Conservation (phyloP, 2,329 filamentous ascomycete species). For the Penicillium sp. region DNA sequence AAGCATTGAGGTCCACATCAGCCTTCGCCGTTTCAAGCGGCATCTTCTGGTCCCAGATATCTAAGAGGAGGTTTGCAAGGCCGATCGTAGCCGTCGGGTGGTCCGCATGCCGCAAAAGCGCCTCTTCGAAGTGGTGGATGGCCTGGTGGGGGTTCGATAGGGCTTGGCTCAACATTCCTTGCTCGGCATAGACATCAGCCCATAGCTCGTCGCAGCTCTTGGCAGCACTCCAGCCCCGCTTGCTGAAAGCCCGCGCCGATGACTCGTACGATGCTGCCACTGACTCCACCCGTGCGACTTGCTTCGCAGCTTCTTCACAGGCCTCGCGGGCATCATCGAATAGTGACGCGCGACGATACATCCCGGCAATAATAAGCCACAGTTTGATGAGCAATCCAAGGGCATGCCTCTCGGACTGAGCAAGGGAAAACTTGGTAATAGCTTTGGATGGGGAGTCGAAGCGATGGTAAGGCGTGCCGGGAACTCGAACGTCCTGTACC, state of each 20-base stretch:
- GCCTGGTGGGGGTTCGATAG: constrained; percentile 63
- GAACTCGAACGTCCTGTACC: constrained; percentile 39
- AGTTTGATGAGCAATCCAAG: constrained; percentile 64
- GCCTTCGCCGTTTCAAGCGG: constrained; percentile 31
- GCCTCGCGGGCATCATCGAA: constrained; percentile 75
- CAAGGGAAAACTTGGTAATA: constrained; percentile 47
- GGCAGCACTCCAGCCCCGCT: constrained; percentile 69
- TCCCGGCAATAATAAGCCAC: constrained; percentile 83
- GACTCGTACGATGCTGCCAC: constrained; percentile 60
- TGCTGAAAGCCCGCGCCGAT: constrained; percentile 57
- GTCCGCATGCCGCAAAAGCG: constrained; percentile 71
- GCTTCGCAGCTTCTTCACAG: constrained; percentile 71
- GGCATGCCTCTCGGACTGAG: constrained; percentile 52
- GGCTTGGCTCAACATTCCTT: constrained; percentile 61
- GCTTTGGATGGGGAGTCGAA: constrained; percentile 40
- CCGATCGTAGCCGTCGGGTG: constrained; percentile 76
- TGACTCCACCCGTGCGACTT: constrained; percentile 65
- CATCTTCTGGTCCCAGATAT: constrained; percentile 63
- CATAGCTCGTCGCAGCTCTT: constrained; percentile 79
- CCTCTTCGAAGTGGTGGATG: constrained; percentile 72
- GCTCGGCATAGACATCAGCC: constrained; percentile 77
- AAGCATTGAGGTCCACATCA: constrained; percentile 25
- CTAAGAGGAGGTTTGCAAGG: constrained; percentile 76
- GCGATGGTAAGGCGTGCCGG: constrained; percentile 24
- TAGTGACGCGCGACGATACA: constrained; percentile 78